A percentile compares a stretch with the other conserved stretches of the same genome.
Conservation (phyloP, 2,329 filamentous ascomycete species). For the Penicillium sp. region DNA sequence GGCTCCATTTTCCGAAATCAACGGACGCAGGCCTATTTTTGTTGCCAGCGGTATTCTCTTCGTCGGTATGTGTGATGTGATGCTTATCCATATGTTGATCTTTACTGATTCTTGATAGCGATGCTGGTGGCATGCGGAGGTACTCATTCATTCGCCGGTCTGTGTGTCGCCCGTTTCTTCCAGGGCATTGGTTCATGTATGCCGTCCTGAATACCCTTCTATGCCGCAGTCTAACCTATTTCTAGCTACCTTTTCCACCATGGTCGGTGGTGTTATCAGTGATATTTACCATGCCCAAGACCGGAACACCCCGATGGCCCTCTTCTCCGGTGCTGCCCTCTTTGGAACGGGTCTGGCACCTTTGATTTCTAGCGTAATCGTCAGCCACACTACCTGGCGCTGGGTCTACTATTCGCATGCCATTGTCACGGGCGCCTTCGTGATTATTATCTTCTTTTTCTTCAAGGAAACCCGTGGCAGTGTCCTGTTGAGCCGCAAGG, state of each 20-base stretch:
- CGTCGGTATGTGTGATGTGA: constrained; percentile 41
- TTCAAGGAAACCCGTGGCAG: constrained; percentile 79
- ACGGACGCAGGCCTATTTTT: constrained; percentile 80
- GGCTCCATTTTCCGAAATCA: constrained; percentile 82
- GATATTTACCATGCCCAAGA: constrained; percentile 76
- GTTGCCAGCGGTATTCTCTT: constrained; percentile 67
- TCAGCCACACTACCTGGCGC: constrained; percentile 64
- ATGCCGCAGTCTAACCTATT: neutral
- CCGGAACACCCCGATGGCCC: constrained; percentile 81
- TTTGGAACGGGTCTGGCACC: constrained; percentile 76
- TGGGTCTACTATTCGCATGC: constrained; percentile 88
- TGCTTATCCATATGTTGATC: neutral
- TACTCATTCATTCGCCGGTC: constrained; percentile 63
- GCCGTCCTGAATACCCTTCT: constrained; percentile 25
- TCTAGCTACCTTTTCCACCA: constrained; percentile 65
- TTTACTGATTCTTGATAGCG: constrained; percentile 9
- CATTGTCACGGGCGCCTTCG: constrained; percentile 61
- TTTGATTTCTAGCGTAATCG: constrained; percentile 64
- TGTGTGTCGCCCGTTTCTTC: constrained; percentile 71
- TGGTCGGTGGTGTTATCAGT: constrained; percentile 86
- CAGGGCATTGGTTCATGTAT: constrained; percentile 70
- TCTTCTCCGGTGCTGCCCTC: constrained; percentile 75
- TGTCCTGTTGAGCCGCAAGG: constrained; percentile 72
- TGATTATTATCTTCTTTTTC: constrained; percentile 60
- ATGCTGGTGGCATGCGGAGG: constrained; percentile 59